Conservation (phyloP, 2,329 filamentous ascomycete genomes). For the Rugonectria rugulosa region DNA sequence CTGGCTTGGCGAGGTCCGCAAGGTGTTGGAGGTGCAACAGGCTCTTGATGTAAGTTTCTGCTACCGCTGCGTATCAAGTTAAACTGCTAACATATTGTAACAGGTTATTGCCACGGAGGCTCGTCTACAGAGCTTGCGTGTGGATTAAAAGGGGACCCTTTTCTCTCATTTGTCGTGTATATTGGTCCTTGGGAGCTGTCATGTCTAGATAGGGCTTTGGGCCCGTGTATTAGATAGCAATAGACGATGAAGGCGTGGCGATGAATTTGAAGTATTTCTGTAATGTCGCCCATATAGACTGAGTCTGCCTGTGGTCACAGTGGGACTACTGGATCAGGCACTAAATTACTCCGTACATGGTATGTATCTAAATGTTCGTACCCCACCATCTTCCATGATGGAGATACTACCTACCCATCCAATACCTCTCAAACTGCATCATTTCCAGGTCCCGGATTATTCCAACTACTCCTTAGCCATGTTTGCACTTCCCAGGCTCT, state of each 20-base stretch:
- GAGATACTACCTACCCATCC: too few species aligned
- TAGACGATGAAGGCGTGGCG: conserved; percentile 42
- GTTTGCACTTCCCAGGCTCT: too few species aligned
- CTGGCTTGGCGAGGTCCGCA: conserved; percentile 90
- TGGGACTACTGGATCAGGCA: too few species aligned
- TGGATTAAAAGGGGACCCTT: conserved; percentile 65
- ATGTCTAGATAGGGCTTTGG: conserved; percentile 38
- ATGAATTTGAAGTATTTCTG: conserved; percentile 21
- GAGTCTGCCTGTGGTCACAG: too few species aligned
- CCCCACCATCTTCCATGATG: too few species aligned
- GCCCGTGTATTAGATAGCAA: conserved; percentile 49
- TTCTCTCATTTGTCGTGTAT: conserved; percentile 46
- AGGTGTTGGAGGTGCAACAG: conserved; percentile 94
- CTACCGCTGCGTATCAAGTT: conserved; percentile 1
- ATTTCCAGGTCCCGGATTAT: too few species aligned
- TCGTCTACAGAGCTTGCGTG: conserved; percentile 83
- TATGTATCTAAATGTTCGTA: too few species aligned
- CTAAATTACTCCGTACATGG: too few species aligned
- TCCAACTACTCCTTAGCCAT: too few species aligned
- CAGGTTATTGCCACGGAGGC: conserved; percentile 92
- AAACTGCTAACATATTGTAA: conserved; percentile 25
- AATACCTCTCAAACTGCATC: too few species aligned
- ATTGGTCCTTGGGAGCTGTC: conserved; percentile 38
- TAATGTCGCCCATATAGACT: not conserved
- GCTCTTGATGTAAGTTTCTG: conserved; percentile 82